Evolutionary conservation across 129 eudicot species (phyloP).

Genomic region (Deinandra increscens): DNA sequence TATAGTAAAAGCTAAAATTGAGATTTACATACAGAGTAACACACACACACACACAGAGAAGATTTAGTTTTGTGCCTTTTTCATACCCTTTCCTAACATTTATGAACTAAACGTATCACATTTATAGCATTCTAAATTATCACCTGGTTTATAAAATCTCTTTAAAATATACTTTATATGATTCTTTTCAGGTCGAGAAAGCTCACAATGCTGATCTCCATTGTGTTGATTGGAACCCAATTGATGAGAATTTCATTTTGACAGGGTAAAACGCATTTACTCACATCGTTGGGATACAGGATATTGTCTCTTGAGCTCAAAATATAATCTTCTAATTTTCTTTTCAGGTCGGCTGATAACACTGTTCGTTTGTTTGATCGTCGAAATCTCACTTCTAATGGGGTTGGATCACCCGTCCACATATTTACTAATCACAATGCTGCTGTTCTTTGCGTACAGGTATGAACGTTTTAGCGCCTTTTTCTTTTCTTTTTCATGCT

Average conservation of each 20-base stretch:
- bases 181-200: constrained; percentile 68
- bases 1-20: not conserved
- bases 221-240: constrained; percentile 98
- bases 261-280: constrained; percentile 62
- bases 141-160: not conserved
- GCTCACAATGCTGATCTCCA: constrained; percentile 94
- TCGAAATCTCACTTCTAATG: constrained; percentile 78
- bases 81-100: not conserved
- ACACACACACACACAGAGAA: not conserved
- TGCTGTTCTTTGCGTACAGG: constrained; percentile 95
- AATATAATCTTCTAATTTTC: not conserved
- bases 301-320: not conserved
- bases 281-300: not conserved
- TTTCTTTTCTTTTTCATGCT: not conserved
- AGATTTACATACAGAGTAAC: not conserved
- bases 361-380: constrained; percentile 89
- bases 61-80: not conserved
- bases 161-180: not conserved
- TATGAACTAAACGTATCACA: not conserved
- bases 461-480: constrained; percentile 1
- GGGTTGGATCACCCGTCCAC: constrained; percentile 84
- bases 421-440: constrained; percentile 75
- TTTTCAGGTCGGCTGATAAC: constrained; percentile 84
- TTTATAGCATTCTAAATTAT: not conserved
- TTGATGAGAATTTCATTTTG: constrained; percentile 70